phyloP scores from a whole-genome alignment of 2,329 filamentous ascomycete genomes.

The Immersiporthe knoxdaviesiana region DNA sequence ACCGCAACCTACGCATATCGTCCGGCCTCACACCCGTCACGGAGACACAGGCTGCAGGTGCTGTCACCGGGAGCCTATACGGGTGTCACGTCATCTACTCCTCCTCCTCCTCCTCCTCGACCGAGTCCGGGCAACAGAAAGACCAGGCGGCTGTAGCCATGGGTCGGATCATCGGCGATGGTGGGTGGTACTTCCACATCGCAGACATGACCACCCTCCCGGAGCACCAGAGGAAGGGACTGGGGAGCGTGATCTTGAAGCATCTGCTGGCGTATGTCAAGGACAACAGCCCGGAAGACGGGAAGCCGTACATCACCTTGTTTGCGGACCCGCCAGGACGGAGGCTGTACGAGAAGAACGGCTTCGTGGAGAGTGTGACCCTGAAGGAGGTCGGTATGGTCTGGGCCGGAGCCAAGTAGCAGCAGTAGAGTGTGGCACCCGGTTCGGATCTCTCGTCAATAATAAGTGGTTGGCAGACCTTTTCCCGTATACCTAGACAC shows the following conservation, averaged over 20 bases:
- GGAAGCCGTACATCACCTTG: constrained; percentile 47
- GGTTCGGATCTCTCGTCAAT: background rate
- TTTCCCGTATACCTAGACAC: too few species aligned
- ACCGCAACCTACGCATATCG: constrained; percentile 42
- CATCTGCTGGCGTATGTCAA: constrained; percentile 46
- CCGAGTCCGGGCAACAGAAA: background rate
- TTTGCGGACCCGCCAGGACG: constrained; percentile 50
- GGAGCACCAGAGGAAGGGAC: constrained; percentile 50
- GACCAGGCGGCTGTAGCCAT: constrained; percentile 43
- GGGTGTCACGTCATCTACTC: constrained; percentile 44
- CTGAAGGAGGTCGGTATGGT: constrained; percentile 44
- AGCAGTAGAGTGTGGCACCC: background rate
- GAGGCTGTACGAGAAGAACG: constrained; percentile 49
- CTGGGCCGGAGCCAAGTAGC: background rate
- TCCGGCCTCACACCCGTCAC: constrained; percentile 44
- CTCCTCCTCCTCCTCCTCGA: constrained; percentile 7
- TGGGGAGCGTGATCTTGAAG: constrained; percentile 50
- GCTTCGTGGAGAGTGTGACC: constrained; percentile 46
- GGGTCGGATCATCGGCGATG: constrained; percentile 56
- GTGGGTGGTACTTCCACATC: constrained; percentile 55
- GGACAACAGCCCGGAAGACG: constrained; percentile 41
- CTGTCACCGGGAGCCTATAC: constrained; percentile 46
- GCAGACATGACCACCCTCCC: constrained; percentile 55
- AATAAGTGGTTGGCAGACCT: too few species aligned
- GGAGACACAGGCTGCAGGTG: constrained; percentile 41